Evolutionary conservation across 75 land plant species (phyloP), one percentile per base, ranked within the genome.

Genomic region (Adiantum capillusveneris): DNA sequence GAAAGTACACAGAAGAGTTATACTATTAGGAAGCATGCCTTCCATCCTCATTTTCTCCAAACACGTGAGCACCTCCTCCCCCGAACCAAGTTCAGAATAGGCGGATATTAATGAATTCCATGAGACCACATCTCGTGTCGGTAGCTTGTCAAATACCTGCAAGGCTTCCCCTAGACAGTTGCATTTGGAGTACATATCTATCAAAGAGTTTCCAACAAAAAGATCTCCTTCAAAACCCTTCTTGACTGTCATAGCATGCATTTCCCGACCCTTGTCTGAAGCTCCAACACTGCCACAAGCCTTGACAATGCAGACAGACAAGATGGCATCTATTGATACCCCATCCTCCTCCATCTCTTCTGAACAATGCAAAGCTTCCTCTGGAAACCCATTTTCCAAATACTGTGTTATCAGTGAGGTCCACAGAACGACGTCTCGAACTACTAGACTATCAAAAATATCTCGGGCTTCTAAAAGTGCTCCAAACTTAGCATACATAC

Each of bases 401-500:
- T 71, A 45, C 20, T 63, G 68, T 34, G 29, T 26, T 14, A 76
- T 67, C 66, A 72, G 21, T 13, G 65, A 53, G 63, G 71, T 80
- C 61, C 49, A 76, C 14, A 76, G 49, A 25, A 76, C 53, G 11
- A 66, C 46, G 37, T 72, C 65, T 36, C 19, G 11, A 17, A 24
- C 44, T 11, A 44, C 51, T 62, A 65, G 65, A 36, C 41, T 16
- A 28, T 0, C 24, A 37, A 76, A 76, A 22, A 72, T 45, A 24
- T 57, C 46, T 1, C 7, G 19, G 2, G 66, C 69, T 26, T 53
- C 45, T 6, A 37, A 34, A 0, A 76, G 21, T 53, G 41, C 49
- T 17, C 61, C 58, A 6, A 20, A 65, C 12, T 72, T 66, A 0
- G 57, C 61, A 65, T 75, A 75, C 71, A 75, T 66, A 22, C 43